Evolutionary conservation across 108 stramenopile genomes (phyloP).

Genomic region (Craspedostauros australis): DNA sequence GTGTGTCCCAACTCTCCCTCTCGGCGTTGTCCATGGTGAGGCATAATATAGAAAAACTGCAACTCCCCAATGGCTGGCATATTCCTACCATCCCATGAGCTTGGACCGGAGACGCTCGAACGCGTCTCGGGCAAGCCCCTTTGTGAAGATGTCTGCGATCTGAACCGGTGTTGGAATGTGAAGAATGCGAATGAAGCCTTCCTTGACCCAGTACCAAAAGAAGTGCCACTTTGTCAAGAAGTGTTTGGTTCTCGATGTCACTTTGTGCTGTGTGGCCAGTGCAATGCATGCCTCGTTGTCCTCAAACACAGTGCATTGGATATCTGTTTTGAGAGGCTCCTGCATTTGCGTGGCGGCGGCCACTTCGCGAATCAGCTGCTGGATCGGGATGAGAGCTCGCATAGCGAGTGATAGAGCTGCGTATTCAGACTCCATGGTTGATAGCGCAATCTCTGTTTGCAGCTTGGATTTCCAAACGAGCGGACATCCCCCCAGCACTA

Average conservation of each 20-base stretch:
- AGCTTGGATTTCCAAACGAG: slow-evolving; percentile 33
- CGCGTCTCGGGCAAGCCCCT: slow-evolving; percentile 12
- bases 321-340: neutral
- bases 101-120: slow-evolving; percentile 11
- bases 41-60: no score
- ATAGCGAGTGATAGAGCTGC: slow-evolving; percentile 11
- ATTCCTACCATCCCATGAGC: slow-evolving; percentile 17
- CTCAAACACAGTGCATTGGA: slow-evolving; percentile 11
- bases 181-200: no score
- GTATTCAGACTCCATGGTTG: slow-evolving; percentile 35
- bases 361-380: slow-evolving; percentile 10
- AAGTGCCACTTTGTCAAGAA: slow-evolving; percentile 20
- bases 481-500: slow-evolving; percentile 23
- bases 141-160: slow-evolving; percentile 39
- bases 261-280: slow-evolving; percentile 16
- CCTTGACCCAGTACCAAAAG: slow-evolving; percentile 13
- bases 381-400: slow-evolving; percentile 9
- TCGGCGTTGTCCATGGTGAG: no score
- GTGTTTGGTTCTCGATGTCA: slow-evolving; percentile 19
- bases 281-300: slow-evolving; percentile 16
- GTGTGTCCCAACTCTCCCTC: no score
- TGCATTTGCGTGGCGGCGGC: no score
- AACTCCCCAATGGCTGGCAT: no score
- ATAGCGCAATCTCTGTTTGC: slow-evolving; percentile 33
- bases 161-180: no score